Conservation (phyloP, 73 alveolate genomes). For the Urostyla sp. region DNA sequence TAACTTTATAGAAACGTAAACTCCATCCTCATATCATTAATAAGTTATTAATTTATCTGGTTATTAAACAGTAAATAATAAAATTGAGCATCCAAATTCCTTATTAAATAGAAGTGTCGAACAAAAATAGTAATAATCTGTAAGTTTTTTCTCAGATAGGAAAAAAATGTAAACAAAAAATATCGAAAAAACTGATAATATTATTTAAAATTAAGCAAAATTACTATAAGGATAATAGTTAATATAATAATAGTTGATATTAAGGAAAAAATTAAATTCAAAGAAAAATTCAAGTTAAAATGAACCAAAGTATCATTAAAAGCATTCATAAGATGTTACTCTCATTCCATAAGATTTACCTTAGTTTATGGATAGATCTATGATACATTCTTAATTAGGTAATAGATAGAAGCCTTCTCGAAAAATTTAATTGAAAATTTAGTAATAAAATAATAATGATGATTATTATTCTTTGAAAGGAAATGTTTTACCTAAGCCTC, state of each 20-base stretch:
- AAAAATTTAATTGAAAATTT: background rate
- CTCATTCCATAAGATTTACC: background rate
- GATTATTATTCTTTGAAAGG: slow-evolving; percentile 15
- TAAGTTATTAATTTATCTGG: background rate
- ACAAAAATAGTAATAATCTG: no score
- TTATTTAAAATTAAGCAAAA: background rate
- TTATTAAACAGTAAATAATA: no score
- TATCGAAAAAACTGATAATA: background rate
- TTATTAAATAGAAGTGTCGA: no score
- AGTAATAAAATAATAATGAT: slow-evolving; percentile 9
- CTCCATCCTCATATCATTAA: background rate
- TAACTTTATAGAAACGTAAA: no score
- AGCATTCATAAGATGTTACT: background rate
- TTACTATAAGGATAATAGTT: background rate
- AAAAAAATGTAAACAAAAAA: no score
- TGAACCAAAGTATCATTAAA: background rate
- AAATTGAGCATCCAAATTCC: no score
- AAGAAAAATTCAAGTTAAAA: no score
- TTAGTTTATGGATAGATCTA: slow-evolving; percentile 14
- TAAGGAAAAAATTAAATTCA: background rate
- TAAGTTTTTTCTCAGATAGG: no score
- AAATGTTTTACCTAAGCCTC: slow-evolving; percentile 30
- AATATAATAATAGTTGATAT: background rate
- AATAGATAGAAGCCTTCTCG: background rate
- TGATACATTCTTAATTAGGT: slow-evolving; percentile 11